Percentiles rank a stretch among this genome's conserved stretches.
Conservation (phyloP, 1,284 basidiomycete species). For the Xerocomus amazonicus region DNA sequence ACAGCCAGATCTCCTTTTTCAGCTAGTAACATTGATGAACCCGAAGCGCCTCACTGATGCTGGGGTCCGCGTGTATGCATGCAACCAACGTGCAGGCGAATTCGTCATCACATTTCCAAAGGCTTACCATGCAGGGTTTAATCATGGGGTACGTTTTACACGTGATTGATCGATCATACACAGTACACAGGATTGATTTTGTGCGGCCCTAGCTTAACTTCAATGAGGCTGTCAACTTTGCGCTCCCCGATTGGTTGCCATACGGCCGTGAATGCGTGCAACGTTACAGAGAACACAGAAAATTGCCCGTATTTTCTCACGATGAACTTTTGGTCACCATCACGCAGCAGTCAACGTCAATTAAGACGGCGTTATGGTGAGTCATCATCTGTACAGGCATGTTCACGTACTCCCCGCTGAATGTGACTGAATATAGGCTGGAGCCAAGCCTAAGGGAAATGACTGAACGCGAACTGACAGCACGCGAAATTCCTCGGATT, state of each 20-base stretch:
- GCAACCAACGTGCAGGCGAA: constrained; percentile 96
- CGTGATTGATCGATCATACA: constrained; percentile 21
- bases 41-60: constrained; percentile 83
- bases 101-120: constrained; percentile 98
- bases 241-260: constrained; percentile 92
- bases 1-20: constrained; percentile 95
- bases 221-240: constrained; percentile 99
- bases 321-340: constrained; percentile 96
- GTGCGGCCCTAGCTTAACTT: constrained; percentile 76
- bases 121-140: constrained; percentile 98
- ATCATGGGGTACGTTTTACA: constrained; percentile 79
- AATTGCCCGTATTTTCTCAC: constrained; percentile 96
- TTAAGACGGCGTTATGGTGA: constrained; percentile 90
- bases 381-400: constrained; percentile 30
- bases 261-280: constrained; percentile 85
- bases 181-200: constrained; percentile 25
- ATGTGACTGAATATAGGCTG: constrained; percentile 53
- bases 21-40: constrained; percentile 98
- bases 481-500: constrained; percentile 59
- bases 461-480: constrained; percentile 78
- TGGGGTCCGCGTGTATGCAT: constrained; percentile 92
- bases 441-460: constrained; percentile 83
- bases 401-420: constrained; percentile 13
- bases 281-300: constrained; percentile 85
- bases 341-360: constrained; percentile 89